Conservation (phyloP, 352 stramenopile species). For the Globisporangium alternatum region DNA sequence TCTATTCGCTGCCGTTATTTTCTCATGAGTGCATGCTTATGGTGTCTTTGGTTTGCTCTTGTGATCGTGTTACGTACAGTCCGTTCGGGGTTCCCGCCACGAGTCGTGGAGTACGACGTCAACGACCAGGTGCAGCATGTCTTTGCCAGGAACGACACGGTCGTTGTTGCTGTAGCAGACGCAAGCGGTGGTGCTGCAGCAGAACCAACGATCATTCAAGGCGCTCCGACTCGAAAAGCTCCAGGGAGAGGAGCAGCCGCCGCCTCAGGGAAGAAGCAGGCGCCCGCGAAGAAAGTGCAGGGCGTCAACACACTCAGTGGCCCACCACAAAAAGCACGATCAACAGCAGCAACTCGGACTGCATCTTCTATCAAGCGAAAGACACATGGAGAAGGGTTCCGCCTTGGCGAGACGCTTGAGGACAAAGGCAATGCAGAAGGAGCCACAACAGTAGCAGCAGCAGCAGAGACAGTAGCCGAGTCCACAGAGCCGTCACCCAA, state of each 20-base stretch:
- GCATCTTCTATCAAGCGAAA: conserved; percentile 35
- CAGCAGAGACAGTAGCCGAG: neutral
- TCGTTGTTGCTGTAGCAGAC: conserved; percentile 43
- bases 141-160: conserved; percentile 65
- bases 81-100: conserved; percentile 65
- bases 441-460: neutral
- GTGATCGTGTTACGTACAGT: conserved; percentile 26
- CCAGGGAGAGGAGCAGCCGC: conserved; percentile 1
- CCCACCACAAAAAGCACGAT: neutral
- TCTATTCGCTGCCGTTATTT: neutral
- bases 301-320: conserved; percentile 57
- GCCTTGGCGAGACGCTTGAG: conserved; percentile 55
- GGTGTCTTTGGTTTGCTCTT: neutral
- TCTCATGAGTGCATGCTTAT: neutral
- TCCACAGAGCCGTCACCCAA: conserved; percentile 26
- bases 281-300: conserved; percentile 12
- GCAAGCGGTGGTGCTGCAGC: conserved; percentile 7
- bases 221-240: conserved; percentile 5
- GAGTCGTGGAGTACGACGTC: conserved; percentile 30
- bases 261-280: conserved; percentile 6
- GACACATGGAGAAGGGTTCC: conserved; percentile 39
- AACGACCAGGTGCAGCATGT: conserved; percentile 41
- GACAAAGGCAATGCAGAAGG: conserved; percentile 13
- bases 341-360: conserved; percentile 13
- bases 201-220: conserved; percentile 22